Percentiles rank a stretch among this genome's conserved stretches.
These are phyloP conservation scores for Trichoderma gamsii DNA, from an alignment of 495 filamentous ascomycete species.

Conservation along the genomic window DNA sequence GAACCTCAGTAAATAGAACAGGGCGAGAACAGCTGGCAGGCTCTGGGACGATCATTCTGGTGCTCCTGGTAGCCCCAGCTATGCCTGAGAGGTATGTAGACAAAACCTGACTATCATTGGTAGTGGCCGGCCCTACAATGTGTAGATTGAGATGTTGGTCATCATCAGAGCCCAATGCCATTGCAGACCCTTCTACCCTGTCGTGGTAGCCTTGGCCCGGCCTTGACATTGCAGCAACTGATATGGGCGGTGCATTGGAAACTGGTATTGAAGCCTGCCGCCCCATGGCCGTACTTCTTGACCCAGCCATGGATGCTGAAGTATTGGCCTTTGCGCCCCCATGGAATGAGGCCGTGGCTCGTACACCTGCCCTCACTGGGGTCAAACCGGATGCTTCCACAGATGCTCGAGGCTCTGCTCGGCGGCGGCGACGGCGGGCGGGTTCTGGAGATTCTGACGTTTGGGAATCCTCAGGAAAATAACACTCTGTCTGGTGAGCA, in stretches of 20 bases:
- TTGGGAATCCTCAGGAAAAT: conserved; percentile 21
- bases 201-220: background rate
- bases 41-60: conserved; percentile 19
- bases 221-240: background rate
- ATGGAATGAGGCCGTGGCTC: background rate
- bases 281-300: background rate
- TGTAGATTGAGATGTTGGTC: conserved; percentile 34
- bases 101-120: conserved; percentile 48
- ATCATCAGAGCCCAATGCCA: conserved; percentile 22
- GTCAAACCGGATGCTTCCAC: background rate
- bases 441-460: background rate
- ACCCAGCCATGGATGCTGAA: background rate
- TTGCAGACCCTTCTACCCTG: background rate
- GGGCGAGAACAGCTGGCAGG: conserved; percentile 14
- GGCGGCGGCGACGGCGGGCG: conserved; percentile 1
- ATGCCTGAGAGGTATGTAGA: conserved; percentile 44
- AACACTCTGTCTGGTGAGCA: conserved; percentile 37
- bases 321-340: background rate
- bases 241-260: background rate
- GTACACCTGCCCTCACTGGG: background rate
- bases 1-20: conserved; percentile 18
- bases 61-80: conserved; percentile 10
- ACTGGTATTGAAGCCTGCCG: background rate
- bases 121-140: conserved; percentile 47
- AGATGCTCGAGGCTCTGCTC: background rate